phyloP scores from a whole-genome alignment of 495 filamentous ascomycete species.

The Daldinia grandis region DNA sequence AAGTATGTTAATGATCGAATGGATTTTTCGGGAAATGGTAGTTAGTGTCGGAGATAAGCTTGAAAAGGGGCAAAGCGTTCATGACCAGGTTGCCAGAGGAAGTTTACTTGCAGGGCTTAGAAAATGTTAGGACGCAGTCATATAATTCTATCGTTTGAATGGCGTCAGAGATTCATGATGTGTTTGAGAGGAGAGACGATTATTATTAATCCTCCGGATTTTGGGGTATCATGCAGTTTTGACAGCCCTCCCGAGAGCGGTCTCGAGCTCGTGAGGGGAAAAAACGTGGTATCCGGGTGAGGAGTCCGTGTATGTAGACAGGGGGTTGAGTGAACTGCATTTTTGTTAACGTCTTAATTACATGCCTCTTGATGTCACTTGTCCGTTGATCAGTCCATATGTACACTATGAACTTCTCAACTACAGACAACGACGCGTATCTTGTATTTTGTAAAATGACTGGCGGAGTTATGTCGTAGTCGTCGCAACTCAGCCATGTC shows the following conservation, averaged over 20 bases:
- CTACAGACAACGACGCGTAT: constrained; percentile 25
- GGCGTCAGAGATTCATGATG: not conserved
- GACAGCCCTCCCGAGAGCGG: constrained; percentile 26
- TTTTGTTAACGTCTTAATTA: constrained; percentile 17
- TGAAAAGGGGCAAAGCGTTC: constrained; percentile 33
- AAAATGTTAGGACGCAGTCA: not conserved
- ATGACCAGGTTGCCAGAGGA: not conserved
- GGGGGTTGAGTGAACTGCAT: constrained; percentile 26
- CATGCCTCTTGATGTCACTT: constrained; percentile 32
- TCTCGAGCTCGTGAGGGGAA: constrained; percentile 35
- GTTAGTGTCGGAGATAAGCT: constrained; percentile 39
- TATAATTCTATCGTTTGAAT: constrained; percentile 3
- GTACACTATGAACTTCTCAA: constrained; percentile 13
- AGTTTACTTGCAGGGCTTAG: not conserved
- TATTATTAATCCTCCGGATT: constrained; percentile 40
- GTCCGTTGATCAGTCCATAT: constrained; percentile 25
- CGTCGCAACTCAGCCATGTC: not conserved
- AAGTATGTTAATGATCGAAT: constrained; percentile 26
- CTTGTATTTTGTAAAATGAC: not conserved
- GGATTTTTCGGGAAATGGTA: constrained; percentile 18
- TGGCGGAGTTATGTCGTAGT: constrained; percentile 1
- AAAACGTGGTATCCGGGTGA: constrained; percentile 42
- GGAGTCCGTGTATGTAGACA: constrained; percentile 32
- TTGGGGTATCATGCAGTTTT: constrained; percentile 38
- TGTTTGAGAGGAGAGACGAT: constrained; percentile 16